phyloP scores from a whole-genome alignment of 805 yeast species.

The Candida koratica region DNA sequence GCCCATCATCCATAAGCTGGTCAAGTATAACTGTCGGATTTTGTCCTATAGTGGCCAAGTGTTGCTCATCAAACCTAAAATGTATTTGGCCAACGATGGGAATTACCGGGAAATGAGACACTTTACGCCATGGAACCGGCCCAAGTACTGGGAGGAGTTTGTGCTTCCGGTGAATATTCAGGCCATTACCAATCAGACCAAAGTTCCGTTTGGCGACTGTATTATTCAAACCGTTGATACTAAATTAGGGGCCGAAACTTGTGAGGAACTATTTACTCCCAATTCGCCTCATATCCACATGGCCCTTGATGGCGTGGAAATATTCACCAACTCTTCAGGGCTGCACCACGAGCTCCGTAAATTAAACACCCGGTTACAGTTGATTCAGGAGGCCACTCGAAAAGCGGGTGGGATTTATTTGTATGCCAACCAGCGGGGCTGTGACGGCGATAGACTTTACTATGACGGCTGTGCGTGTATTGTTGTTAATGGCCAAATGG shows the following conservation, averaged over 20 bases:
- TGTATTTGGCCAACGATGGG: slow-evolving; percentile 95
- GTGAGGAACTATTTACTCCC: slow-evolving; percentile 97
- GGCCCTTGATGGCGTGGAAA: slow-evolving; percentile 96
- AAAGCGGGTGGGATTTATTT: slow-evolving; percentile 96
- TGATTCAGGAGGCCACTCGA: slow-evolving; percentile 88
- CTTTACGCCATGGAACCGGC: slow-evolving; percentile 90
- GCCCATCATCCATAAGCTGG: slow-evolving; percentile 85
- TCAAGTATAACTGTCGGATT: slow-evolving; percentile 88
- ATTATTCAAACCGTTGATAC: slow-evolving; percentile 81
- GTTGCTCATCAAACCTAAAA: slow-evolving; percentile 83
- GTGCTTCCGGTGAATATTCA: slow-evolving; percentile 69
- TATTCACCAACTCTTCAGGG: slow-evolving; percentile 91
- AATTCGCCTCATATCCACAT: slow-evolving; percentile 89
- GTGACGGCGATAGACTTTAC: slow-evolving; percentile 96
- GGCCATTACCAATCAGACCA: slow-evolving; percentile 58
- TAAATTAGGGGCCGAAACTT: slow-evolving; percentile 93
- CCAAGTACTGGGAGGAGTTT: slow-evolving; percentile 69
- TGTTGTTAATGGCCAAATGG: slow-evolving; percentile 84
- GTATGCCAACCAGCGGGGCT: slow-evolving; percentile 93
- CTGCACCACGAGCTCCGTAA: slow-evolving; percentile 97
- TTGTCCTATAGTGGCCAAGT: slow-evolving; percentile 76
- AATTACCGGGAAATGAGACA: slow-evolving; percentile 97
- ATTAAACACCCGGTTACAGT: slow-evolving; percentile 74
- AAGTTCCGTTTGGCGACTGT: slow-evolving; percentile 87
- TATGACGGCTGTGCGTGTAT: slow-evolving; percentile 97